Percentiles rank a stretch among this genome's conserved stretches.
Conservation (phyloP, 108 stramenopile genomes). For the Ochromonas danica region DNA sequence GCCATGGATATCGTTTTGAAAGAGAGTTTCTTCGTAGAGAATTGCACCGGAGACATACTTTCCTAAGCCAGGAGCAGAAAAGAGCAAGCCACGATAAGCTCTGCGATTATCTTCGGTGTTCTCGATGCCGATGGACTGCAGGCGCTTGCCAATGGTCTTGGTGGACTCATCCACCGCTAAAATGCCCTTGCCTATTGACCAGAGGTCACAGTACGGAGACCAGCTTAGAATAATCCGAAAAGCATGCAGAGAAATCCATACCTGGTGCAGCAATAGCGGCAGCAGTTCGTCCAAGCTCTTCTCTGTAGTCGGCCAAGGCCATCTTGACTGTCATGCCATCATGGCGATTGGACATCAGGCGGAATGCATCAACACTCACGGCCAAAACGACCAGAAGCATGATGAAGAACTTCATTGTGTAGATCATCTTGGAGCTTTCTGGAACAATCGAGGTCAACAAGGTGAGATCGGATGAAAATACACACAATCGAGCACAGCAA, state of each 20-base stretch:
- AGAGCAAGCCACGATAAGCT: slow-evolving; percentile 43
- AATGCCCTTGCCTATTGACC: slow-evolving; percentile 60
- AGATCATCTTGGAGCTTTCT: neutral
- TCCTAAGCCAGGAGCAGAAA: slow-evolving; percentile 43
- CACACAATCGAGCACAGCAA: too few relatives aligned
- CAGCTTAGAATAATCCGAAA: neutral
- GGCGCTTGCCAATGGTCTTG: slow-evolving; percentile 69
- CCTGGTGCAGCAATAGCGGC: neutral
- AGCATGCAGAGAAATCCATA: neutral
- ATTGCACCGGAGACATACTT: neutral
- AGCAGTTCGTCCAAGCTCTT: slow-evolving; percentile 7
- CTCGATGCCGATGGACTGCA: slow-evolving; percentile 51
- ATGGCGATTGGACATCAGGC: neutral
- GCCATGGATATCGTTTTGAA: neutral
- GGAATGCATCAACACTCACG: neutral
- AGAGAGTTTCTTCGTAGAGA: slow-evolving; percentile 20
- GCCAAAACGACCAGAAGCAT: neutral
- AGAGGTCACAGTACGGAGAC: neutral
- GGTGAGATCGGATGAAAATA: too few relatives aligned
- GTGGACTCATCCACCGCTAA: slow-evolving; percentile 79
- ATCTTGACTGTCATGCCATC: neutral
- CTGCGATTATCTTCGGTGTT: slow-evolving; percentile 21
- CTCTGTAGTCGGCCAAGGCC: neutral
- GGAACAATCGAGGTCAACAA: too few relatives aligned
- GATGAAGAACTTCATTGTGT: neutral